Conservation (phyloP, 257 asterid genomes). For the Oldenlandia corymbosa region DNA sequence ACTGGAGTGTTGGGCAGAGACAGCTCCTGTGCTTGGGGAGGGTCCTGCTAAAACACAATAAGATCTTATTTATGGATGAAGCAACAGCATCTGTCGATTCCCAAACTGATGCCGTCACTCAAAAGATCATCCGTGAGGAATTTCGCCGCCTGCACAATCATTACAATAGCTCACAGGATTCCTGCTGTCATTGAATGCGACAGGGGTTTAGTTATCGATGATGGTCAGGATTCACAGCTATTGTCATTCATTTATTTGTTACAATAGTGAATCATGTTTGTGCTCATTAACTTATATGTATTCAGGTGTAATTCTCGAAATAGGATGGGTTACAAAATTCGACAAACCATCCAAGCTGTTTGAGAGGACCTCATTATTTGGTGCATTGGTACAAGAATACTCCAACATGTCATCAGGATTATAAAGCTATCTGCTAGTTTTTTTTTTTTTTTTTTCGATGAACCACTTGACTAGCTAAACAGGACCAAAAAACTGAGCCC, state of each 20-base stretch:
- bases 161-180: constrained; percentile 77
- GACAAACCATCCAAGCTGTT: constrained; percentile 51
- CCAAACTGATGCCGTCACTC: constrained; percentile 61
- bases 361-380: constrained; percentile 47
- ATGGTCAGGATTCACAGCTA: constrained; percentile 44
- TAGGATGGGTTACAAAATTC: constrained; percentile 60
- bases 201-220: constrained; percentile 54
- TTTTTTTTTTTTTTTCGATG: neutral
- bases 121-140: constrained; percentile 57
- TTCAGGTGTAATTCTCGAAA: neutral
- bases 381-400: constrained; percentile 63
- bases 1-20: constrained; percentile 82
- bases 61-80: constrained; percentile 66
- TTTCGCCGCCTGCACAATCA: constrained; percentile 51
- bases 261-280: too few relatives aligned
- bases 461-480: neutral
- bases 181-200: constrained; percentile 74
- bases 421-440: constrained; percentile 13
- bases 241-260: too few relatives aligned
- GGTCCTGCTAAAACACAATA: constrained; percentile 57
- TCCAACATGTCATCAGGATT: constrained; percentile 48
- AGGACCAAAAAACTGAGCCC: neutral
- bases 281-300: neutral
- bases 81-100: constrained; percentile 92
- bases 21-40: constrained; percentile 77